phyloP scores from a whole-genome alignment of 2,329 filamentous ascomycete genomes.

The Claviceps monticola region DNA sequence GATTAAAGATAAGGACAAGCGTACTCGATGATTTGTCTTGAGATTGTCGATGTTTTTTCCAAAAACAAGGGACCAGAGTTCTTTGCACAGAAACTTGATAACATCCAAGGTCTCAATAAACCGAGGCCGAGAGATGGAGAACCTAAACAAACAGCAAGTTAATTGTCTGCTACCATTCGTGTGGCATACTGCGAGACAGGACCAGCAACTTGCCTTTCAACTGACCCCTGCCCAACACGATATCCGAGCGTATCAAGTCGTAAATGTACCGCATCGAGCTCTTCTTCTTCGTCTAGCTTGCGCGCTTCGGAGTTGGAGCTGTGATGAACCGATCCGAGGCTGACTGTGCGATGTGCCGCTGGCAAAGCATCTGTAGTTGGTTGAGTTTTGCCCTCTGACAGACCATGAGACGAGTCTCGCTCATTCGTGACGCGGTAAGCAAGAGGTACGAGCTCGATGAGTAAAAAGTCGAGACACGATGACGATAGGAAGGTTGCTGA shows the following conservation, averaged over 20 bases:
- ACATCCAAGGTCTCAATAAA: constrained; percentile 88
- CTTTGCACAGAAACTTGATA: constrained; percentile 98
- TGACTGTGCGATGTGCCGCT: constrained; percentile 5
- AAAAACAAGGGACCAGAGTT: constrained; percentile 89
- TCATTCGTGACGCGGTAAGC: constrained; percentile 75
- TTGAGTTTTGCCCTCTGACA: constrained; percentile 8
- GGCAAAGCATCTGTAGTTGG: constrained; percentile 8
- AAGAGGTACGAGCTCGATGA: constrained; percentile 94
- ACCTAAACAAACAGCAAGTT: constrained; percentile 31
- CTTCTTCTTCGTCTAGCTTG: constrained; percentile 56
- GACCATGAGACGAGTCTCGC: constrained; percentile 33
- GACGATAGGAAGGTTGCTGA: constrained; percentile 63
- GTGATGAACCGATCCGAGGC: constrained; percentile 13
- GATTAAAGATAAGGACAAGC: constrained; percentile 9
- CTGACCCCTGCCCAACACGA: constrained; percentile 80
- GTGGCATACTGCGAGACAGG: neutral
- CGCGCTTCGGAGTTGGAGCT: constrained; percentile 9
- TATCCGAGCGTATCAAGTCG: constrained; percentile 77
- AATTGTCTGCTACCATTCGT: neutral
- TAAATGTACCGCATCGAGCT: constrained; percentile 73
- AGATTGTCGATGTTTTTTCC: constrained; percentile 96
- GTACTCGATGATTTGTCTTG: constrained; percentile 87
- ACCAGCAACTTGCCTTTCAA: constrained; percentile 55
- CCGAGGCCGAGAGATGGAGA: constrained; percentile 70
- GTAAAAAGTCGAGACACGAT: constrained; percentile 82